Percentiles rank a stretch among this genome's conserved stretches.
Conservation (phyloP, 192 early-diverging fungal species). For the Coemansia asiatica region DNA sequence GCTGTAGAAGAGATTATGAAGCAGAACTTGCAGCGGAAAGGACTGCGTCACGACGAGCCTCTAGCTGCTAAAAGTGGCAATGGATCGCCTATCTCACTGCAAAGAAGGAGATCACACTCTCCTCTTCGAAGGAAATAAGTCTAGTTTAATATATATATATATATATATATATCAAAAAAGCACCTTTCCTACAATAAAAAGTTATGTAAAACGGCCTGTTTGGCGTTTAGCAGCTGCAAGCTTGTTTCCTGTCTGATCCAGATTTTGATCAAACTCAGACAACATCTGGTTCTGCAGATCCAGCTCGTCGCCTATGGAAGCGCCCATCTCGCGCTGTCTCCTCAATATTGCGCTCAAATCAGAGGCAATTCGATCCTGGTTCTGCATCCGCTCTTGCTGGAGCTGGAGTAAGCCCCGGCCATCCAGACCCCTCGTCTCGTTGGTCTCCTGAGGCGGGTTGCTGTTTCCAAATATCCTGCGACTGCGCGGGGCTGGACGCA, state of each 20-base stretch:
- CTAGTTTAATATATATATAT: too few species aligned
- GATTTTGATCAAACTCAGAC: conserved; percentile 76
- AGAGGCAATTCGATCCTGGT: conserved; percentile 79
- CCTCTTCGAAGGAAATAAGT: conserved; percentile 4
- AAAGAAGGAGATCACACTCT: conserved; percentile 29
- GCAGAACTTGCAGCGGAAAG: background rate
- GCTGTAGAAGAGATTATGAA: conserved; percentile 11
- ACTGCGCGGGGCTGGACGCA: conserved; percentile 32
- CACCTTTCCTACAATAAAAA: conserved; percentile 6
- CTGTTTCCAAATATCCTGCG: conserved; percentile 74
- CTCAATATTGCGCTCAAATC: conserved; percentile 74
- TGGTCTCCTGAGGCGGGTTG: conserved; percentile 69
- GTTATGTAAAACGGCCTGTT: conserved; percentile 57
- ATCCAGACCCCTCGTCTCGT: conserved; percentile 73
- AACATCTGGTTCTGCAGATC: conserved; percentile 89
- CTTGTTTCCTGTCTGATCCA: conserved; percentile 75
- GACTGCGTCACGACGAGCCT: background rate
- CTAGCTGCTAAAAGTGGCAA: background rate
- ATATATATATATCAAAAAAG: too few species aligned
- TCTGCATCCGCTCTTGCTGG: conserved; percentile 75
- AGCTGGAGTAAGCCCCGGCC: conserved; percentile 73
- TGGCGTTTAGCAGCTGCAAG: conserved; percentile 78
- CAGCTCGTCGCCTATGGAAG: conserved; percentile 84
- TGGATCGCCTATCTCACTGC: background rate
- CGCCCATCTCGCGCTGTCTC: conserved; percentile 84